Evolutionary conservation across 441 rosid species (phyloP), one percentile per base, ranked within the genome.

Genomic region (Arabidopsis hybrid): DNA sequence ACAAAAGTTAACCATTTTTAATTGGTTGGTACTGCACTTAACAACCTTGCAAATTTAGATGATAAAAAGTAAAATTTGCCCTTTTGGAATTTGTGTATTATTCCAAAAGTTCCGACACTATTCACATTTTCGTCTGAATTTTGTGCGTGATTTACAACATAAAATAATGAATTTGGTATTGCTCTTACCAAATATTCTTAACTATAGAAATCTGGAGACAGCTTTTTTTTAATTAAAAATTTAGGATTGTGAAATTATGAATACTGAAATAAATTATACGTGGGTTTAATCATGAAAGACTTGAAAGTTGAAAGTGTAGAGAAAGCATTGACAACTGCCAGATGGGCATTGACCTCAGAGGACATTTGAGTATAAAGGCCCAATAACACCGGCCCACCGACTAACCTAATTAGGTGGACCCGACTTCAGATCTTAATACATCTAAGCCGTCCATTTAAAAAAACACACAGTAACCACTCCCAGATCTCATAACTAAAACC

Each of bases 321-420:
- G 29, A 59, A 26, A 39, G 6, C 35, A 31, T 21, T 7, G 40
- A 67, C 73, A 42, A 58, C 9, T 36, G 49, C 61, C 57, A 75
- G 50, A 53, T 67, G 68, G 60, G 53, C 75, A 69, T 75, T 69
- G 71, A 75, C 65, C 6, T 61, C 2, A n/a, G 6, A 43, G 16
- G 55, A 51, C 42, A 75, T 43, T 17, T 53, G 2, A 76, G 39
- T 16, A 29, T 47, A 50, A 65, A 71, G 72, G 76, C 76, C 68
- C 80, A 77, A 42, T 8, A 58, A 4, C 5, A 69, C 16, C 71
- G 49, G 76, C 76, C 76, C 80, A 77, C 72, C 76, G 50, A 59
- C 80, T 71, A 0, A 77, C 76, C 68, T 49, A 58, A 53, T 71
- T 18, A 59, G 35, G 34, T 71, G 80, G 76, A 71, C 76, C 63